Evolutionary conservation across 1,139 yeast genomes (phyloP), one percentile per base, ranked within the genome.

Genomic region (Pichia sp.): DNA sequence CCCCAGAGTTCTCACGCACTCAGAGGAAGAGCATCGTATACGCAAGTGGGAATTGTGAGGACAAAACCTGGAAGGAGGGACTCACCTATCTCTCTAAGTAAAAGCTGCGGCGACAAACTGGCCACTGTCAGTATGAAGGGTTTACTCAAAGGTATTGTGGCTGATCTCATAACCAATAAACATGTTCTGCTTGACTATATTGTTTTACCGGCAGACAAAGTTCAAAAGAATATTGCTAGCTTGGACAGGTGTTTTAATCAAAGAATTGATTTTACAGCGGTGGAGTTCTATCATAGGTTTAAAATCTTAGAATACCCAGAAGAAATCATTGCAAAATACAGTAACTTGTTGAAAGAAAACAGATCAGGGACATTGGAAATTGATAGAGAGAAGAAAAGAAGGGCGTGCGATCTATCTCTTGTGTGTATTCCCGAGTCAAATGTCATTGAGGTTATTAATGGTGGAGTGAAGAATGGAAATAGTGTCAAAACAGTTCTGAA

Each of bases 41-140:
- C 72, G 29, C 65, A 70, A 34, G 68, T 76, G 1, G 96, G 96
- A 0, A 69, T 75, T 4, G 90, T 90, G 0, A 74, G 98, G 59
- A 92, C 97, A 0, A 92, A 92, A 65, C 99, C 98, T 0, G 99
- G 98, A 1, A 70, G 97, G 52, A 68, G 76, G 16, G 97, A 92
- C 66, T 85, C 97, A 2, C 75, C 79, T 1, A 59, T 82, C 2
- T 80, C 95, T 0, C 69, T 78, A 45, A 87, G 95, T 45, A 92
- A 90, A 66, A 88, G 96, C 0, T 92, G 98, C 67, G 83, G 95
- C 0, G 98, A 92, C 67, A 92, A 92, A 64, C 66, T 92, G 32
- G 78, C 89, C 44, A 57, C 84, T 50, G 77, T 78, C 54, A 97
- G 89, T 66, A 71, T 74, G 42, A 74, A 78, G 0, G 90, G 96